Conservation (phyloP, 192 early-diverging fungal species). For the Coemansia guatemalensis region DNA sequence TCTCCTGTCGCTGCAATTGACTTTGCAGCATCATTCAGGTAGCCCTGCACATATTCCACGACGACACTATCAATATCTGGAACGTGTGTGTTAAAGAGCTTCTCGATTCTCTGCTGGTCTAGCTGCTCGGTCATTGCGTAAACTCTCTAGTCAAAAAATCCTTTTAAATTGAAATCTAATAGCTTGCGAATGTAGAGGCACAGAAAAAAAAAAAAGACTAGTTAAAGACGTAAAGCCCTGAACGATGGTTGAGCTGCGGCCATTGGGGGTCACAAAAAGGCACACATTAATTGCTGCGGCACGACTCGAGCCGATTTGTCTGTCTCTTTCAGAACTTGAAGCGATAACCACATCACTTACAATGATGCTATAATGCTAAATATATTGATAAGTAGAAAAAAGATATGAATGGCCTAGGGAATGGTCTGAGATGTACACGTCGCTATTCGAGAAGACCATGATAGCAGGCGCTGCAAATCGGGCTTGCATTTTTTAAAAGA, state of each 20-base stretch:
- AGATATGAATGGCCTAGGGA: not conserved
- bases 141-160: not conserved
- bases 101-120: conserved; percentile 47
- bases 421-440: not conserved
- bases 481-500: not conserved
- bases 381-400: not conserved
- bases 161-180: conserved; percentile 7
- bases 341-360: no score
- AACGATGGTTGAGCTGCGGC: not conserved
- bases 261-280: not conserved
- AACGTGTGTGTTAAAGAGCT: conserved; percentile 56
- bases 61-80: conserved; percentile 74
- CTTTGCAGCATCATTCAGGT: conserved; percentile 58
- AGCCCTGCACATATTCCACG: conserved; percentile 77
- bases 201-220: not conserved
- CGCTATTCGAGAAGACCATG: not conserved
- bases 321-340: no score
- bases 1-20: conserved; percentile 31
- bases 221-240: not conserved
- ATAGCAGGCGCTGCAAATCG: conserved; percentile 4
- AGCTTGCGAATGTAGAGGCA: not conserved
- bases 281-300: not conserved
- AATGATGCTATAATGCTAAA: no score
- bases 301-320: not conserved
- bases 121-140: conserved; percentile 32